Evolutionary conservation across 345 rosid species (phyloP), one percentile per base, ranked within the genome.

Genomic region (Populus alba): DNA sequence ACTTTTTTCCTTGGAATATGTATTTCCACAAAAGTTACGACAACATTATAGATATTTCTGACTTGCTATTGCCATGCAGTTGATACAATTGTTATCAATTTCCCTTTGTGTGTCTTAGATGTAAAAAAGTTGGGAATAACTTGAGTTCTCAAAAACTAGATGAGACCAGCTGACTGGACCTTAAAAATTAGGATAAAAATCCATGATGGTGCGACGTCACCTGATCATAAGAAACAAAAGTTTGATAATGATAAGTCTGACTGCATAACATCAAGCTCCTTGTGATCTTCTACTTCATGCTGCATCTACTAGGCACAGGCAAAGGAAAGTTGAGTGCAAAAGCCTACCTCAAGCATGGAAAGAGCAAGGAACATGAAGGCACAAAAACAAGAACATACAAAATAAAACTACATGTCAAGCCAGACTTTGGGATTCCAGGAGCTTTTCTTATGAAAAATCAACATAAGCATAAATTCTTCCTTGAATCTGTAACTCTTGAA

Each of bases 381-480:
- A 66, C 68, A 8, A 85, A 81, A 71, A 59, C 79, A 29, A 80
- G 80, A 18, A 72, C 76, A 29, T 89, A 87, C 38, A 65, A 63
- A 49, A 67, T 86, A 37, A 86, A 85, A 72, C 62, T 91, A 29
- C 67, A 71, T 4, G 85, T 85, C 11, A 87, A 77, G 68, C 59
- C 29, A 47, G 84, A 79, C 1, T 89, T 91, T 59, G 91, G 91
- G 76, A 45, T 66, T 75, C 95, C 91, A 1, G 90, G 86, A 62
- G 95, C 92, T 65, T 70, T 91, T 47, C 51, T 80, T 3, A 55
- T 88, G 27, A 80, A 81, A 75, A 91, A 86, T 59, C 69, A 72
- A 39, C 87, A 86, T 25, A 86, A 84, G 70, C 86, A 81, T 72
- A 77, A 81, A 73, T 86, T 91, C 86, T 91, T 88, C 85, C 90